phyloP scores from a whole-genome alignment of 2,329 filamentous ascomycete genomes.

The Tympanopsis confertula region DNA sequence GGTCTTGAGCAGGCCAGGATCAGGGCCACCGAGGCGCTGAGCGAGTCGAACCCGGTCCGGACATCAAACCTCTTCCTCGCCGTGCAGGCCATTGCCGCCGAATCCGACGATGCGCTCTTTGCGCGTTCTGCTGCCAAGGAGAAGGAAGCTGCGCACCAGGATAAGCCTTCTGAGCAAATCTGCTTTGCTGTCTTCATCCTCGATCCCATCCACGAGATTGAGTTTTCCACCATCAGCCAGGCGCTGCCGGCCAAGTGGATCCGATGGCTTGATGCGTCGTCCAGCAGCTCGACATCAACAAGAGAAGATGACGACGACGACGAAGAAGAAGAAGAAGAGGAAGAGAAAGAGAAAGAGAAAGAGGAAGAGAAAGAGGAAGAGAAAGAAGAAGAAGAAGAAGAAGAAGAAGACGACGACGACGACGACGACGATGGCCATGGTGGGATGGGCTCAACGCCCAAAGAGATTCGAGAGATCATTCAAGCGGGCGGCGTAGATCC shows the following conservation, averaged over 20 bases:
- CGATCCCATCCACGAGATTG: slow-evolving; percentile 84
- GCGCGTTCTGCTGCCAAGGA: slow-evolving; percentile 43
- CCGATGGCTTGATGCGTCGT: slow-evolving; percentile 75
- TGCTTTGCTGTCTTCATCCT: slow-evolving; percentile 69
- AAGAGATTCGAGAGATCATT: slow-evolving; percentile 83
- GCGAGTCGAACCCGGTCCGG: slow-evolving; percentile 77
- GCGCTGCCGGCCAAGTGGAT: slow-evolving; percentile 75
- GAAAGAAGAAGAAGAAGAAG: too few species aligned
- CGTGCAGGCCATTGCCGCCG: slow-evolving; percentile 73
- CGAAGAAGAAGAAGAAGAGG: too few species aligned
- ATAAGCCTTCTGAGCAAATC: slow-evolving; percentile 45
- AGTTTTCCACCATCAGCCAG: slow-evolving; percentile 75
- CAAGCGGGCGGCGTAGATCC: slow-evolving; percentile 36
- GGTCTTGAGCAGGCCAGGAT: slow-evolving; percentile 72
- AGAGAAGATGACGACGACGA: slow-evolving; percentile 31
- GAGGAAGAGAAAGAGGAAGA: too few species aligned
- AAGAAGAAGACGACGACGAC: too few species aligned
- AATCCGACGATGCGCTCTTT: slow-evolving; percentile 57
- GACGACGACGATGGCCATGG: neutral
- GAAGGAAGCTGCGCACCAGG: slow-evolving; percentile 36
- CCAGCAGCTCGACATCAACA: slow-evolving; percentile 38
- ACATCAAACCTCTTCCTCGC: slow-evolving; percentile 90
- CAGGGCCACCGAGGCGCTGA: slow-evolving; percentile 67
- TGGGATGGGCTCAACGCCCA: slow-evolving; percentile 40
- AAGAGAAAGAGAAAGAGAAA: too few species aligned